Evolutionary conservation across 805 yeast genomes (phyloP), one percentile per base, ranked within the genome.

Genomic region (Metschnikowia orientalis): DNA sequence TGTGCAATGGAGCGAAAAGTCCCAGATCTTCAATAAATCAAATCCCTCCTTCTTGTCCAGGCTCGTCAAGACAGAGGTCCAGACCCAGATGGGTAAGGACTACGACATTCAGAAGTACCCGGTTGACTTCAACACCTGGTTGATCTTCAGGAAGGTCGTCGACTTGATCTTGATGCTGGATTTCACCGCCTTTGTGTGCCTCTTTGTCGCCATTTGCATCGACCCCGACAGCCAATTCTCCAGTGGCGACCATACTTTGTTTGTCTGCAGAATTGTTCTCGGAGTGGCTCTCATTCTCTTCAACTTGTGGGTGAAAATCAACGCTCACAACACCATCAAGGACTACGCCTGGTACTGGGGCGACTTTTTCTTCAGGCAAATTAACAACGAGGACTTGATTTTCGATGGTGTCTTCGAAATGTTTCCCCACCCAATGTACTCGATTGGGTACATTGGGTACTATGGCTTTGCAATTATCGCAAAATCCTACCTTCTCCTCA

Each of bases 271-370:
- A 11, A 45, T 68, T 1, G 34, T 61, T 1, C 57, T 78, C 10
- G 95, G 95, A n/a, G 46, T 68, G 1, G 42, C 61, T 4, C 68
- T 85, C 46, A 77, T 84, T 40, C 38, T 81, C 12, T 82, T 86
- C 63, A 85, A 85, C 51, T 64, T 81, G 18, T 81, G 92, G 88
- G 95, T 85, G 28, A 85, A 85, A 54, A 61, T 84, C 15, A 89
- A 86, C 55, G 95, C 95, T 20, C 95, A 85, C 55, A 72, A 88
- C 44, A 88, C 85, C 12, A 88, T 85, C 38, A 84, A 85, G 55
- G 95, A 85, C 53, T 85, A 79, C 53, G 95, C 95, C 8, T 85
- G 95, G 95, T 85, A 85, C 57, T 85, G 95, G 95, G 95, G 95
- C 17, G 95, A 86, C 58, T 85, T 85, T 61, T 85, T 85, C 70